Evolutionary conservation across 1,139 yeast genomes (phyloP), one percentile per base, ranked within the genome.

Genomic region (Wickerhamomyces sp.): DNA sequence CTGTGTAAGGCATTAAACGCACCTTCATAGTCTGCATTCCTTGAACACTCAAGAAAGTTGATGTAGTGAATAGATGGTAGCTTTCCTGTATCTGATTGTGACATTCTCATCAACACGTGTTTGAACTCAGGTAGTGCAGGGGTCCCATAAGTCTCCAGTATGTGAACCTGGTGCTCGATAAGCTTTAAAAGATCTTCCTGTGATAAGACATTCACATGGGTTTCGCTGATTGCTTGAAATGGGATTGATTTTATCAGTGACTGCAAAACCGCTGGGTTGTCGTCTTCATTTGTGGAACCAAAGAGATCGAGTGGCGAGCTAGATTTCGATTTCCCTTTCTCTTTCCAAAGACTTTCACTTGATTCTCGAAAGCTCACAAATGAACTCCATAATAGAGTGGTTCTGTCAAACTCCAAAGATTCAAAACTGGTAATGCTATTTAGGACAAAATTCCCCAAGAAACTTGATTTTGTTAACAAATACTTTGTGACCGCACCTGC

Each of bases 1-100:
- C 88, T 79, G 62, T 88, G 96, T 27, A 90, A 66, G 3, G 82
- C 72, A 52, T 82, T 79, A 49, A 86, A 76, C 0, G 96, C 86
- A 2, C 79, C 82, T 57, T 84, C 88, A 56, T 86, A 88, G 53
- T 86, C 85, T 15, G 81, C 76, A 2, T 69, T 72, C 39, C 76
- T 72, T 55, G 89, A 71, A 41, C 78, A 75, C 50, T 84, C 83
- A 35, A 88, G 68, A 57, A 84, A 87, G 40, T 71, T 73, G 37
- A 87, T 72, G 54, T 85, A 84, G 57, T 83, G 78, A 27, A 79
- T 73, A 0, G 86, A 74, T 0, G 94, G 87, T 6, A 84, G 72
- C 42, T 75, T 71, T 5, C 76, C 73, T 27, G 74, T 67, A 50
- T 79, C 81, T 3, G 75, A 66, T 38, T 73, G 71, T 1, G 84